Base-by-base conservation (phyloP, 1,284 basidiomycete species). In the Fistulinella cinereoalba region DNA sequence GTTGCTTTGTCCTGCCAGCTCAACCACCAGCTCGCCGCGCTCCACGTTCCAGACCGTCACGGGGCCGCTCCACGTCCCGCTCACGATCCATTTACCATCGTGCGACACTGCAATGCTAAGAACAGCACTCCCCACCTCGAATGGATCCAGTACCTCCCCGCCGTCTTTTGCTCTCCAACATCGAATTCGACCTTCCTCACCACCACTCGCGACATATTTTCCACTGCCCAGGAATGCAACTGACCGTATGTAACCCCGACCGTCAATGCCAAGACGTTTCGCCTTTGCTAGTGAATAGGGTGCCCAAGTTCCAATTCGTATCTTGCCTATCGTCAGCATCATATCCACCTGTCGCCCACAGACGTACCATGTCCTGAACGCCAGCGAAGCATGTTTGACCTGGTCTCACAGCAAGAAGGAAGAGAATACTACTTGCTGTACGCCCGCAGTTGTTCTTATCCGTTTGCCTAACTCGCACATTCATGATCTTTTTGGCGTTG, bases 41-140 rank as follows among this genome's bases (percentile, higher is more conserved):
- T 36, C 24, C n/a, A 28, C 22, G 12, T 50, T 16, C 53, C 50
- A 56, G 1, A 55, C 34, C 3, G 21, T 44, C 29, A 50, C 46
- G 5, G 10, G 10, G 4, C 54, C 51, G 4, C 19, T 15, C 1
- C 13, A 3, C 3, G 41, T 41, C 38, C 54, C 54, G 23, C 41
- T 33, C 4, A 44, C 46, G n/a, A n/a, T n/a, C n/a, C n/a, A n/a
- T n/a, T n/a, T n/a, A n/a, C n/a, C n/a, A n/a, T n/a, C n/a, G n/a
- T n/a, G 43, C 4, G 50, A 54, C 6, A 44, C 43, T 1, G 44
- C 37, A n/a, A 54, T 39, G 16, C 6, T 22, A n/a, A 13, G 36
- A 28, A 54, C 21, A 1, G 21, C 2, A 2, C 4, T 27, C 6
- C 40, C 41, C 10, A 21, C 41, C 6, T 50, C 28, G 8, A 56